Conservation (phyloP, 2,329 filamentous ascomycete genomes). For the Cladophialophora exuberans region DNA sequence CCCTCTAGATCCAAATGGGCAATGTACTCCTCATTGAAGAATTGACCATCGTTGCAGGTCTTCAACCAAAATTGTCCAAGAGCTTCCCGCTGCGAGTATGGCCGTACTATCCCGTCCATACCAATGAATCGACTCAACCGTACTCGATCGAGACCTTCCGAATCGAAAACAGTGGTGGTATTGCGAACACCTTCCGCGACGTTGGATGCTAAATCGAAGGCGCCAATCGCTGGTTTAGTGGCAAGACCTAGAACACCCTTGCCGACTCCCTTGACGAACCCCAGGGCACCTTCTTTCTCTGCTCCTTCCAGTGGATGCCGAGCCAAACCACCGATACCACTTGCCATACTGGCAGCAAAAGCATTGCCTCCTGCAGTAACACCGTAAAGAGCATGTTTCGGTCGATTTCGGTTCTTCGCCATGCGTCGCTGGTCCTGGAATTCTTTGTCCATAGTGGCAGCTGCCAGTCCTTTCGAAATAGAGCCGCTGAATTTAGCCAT, state of each 20-base stretch:
- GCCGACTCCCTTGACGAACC: slow-evolving; percentile 96
- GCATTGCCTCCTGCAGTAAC: slow-evolving; percentile 95
- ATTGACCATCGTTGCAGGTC: slow-evolving; percentile 94
- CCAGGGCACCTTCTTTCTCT: slow-evolving; percentile 89
- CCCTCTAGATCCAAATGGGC: slow-evolving; percentile 89
- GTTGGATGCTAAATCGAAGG: slow-evolving; percentile 95
- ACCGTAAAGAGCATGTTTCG: slow-evolving; percentile 95
- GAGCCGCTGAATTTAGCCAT: slow-evolving; percentile 98
- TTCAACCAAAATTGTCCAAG: slow-evolving; percentile 99
- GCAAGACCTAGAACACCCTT: slow-evolving; percentile 93
- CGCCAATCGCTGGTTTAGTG: slow-evolving; percentile 94
- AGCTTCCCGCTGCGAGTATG: slow-evolving; percentile 92
- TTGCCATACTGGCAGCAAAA: slow-evolving; percentile 88
- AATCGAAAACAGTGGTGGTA: slow-evolving; percentile 97
- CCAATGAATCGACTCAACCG: slow-evolving; percentile 92
- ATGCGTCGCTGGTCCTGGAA: slow-evolving; percentile 97
- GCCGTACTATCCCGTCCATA: slow-evolving; percentile 87
- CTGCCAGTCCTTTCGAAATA: slow-evolving; percentile 93
- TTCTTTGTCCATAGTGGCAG: slow-evolving; percentile 95
- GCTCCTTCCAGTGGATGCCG: slow-evolving; percentile 93
- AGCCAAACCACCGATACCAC: slow-evolving; percentile 89
- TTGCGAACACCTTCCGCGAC: slow-evolving; percentile 97
- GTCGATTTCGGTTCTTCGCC: slow-evolving; percentile 86
- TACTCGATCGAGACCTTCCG: slow-evolving; percentile 89
- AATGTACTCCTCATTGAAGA: slow-evolving; percentile 97